Conservation (phyloP, 2,329 filamentous ascomycete genomes). For the Trichoderma sp. region DNA sequence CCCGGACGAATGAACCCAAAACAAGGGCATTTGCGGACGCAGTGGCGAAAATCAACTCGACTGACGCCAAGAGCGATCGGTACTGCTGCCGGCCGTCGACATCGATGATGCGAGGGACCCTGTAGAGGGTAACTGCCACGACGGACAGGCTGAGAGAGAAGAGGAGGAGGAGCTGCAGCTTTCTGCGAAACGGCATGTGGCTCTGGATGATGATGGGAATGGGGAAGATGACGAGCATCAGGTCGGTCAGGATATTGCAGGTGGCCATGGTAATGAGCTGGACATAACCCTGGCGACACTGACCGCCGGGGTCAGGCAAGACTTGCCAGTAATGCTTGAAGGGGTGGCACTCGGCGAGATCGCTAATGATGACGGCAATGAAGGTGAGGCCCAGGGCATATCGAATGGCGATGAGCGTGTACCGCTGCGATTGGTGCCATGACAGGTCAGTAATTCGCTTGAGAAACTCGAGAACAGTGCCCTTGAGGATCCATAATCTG, state of each 20-base stretch:
- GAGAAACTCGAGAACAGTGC: conserved; percentile 87
- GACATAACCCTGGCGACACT: conserved; percentile 81
- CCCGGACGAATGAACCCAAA: conserved; percentile 86
- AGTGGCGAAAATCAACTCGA: conserved; percentile 86
- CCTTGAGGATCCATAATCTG: conserved; percentile 90
- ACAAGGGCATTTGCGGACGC: conserved; percentile 85
- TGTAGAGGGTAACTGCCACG: conserved; percentile 74
- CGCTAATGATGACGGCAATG: conserved; percentile 73
- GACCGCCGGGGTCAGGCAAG: conserved; percentile 76
- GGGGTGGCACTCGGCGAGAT: conserved; percentile 78
- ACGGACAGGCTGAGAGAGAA: conserved; percentile 83
- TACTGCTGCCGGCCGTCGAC: conserved; percentile 75
- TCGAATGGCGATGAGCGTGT: conserved; percentile 68
- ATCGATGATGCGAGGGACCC: conserved; percentile 73
- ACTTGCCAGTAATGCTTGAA: conserved; percentile 76
- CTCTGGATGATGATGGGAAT: conserved; percentile 83
- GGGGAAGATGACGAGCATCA: conserved; percentile 83
- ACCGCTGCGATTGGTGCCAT: conserved; percentile 74
- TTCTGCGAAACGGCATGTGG: conserved; percentile 71
- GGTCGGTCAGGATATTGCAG: conserved; percentile 83
- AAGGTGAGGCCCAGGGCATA: conserved; percentile 77
- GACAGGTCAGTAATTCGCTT: conserved; percentile 77
- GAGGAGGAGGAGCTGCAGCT: conserved; percentile 72
- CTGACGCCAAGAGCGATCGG: conserved; percentile 81
- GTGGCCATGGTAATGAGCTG: conserved; percentile 89